Base-by-base conservation (phyloP, 208 protist genomes). In the Porcisia hertigi region DNA sequence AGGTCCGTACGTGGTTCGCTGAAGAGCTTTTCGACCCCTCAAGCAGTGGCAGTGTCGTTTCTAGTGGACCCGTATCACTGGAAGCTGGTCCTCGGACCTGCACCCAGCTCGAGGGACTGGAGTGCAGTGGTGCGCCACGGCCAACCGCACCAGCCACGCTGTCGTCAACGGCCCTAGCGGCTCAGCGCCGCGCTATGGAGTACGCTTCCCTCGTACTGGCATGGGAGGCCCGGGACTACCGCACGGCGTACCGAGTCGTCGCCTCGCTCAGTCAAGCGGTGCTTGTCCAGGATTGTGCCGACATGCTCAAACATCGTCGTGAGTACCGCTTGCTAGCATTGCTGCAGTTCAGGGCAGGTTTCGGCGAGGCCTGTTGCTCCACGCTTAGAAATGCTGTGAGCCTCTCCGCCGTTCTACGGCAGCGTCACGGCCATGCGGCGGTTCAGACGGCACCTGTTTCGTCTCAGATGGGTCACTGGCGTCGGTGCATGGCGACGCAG, bases 291-390 rank as follows among this genome's bases (percentile, higher is more conserved):
- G 93, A 97, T 69, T 89, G 83, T 63, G 88, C 87, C 53, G 88
- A 92, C 54, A 55, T 95, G 70, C 86, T 97, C n/a, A 54, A 11
- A 12, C 49, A 76, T 18, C 55, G 92, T 41, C 70, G 71, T 11
- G 90, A 97, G 79, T 88, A 87, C 72, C 87, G 90, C 11, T 76
- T 97, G 36, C 75, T 97, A n/a, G 91, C 90, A 7, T 67, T 88
- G 73, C 75, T 94, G 59, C 75, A 91, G n/a, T 88, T 87, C 72
- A 84, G 84, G 36, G 45, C 65, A 16, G 89, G 89, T 0, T 81
- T 83, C n/a, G 62, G 65, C 14, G 69, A 74, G 23, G 81, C 67
- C 63, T 82, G 85, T 3, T 69, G 54, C 45, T 16, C 58, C 3
- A 18, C 90, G 11, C 47, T 94, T 36, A 74, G 69, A 16, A 52